A percentile compares a stretch with the other conserved stretches of the same genome.
phyloP scores from a whole-genome alignment of 2,329 filamentous ascomycete species.

The Alternaria rosae region DNA sequence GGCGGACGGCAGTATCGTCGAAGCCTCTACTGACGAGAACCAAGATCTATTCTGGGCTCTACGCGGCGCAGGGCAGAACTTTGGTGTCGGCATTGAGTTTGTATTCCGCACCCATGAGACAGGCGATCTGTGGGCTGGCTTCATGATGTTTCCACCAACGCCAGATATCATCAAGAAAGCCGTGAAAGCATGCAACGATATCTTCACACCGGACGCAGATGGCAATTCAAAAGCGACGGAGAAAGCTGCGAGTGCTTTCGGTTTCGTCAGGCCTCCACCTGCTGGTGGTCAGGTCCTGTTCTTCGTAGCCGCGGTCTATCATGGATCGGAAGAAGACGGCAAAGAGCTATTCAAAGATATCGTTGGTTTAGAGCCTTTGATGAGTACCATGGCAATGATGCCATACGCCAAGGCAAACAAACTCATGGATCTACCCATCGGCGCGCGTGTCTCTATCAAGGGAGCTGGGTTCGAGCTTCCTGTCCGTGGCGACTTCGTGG shows the following conservation, averaged over 20 bases:
- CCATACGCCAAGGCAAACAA: constrained; percentile 9
- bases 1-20: constrained; percentile 54
- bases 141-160: constrained; percentile 12
- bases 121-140: constrained; percentile 18
- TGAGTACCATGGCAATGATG: constrained; percentile 13
- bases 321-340: constrained; percentile 9
- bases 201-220: constrained; percentile 5
- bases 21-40: constrained; percentile 38
- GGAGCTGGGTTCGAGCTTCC: constrained; percentile 13
- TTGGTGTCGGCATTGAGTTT: constrained; percentile 60
- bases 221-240: constrained; percentile 8
- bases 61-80: constrained; percentile 65
- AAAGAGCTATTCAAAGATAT: constrained; percentile 10
- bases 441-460: constrained; percentile 8
- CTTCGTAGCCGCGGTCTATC: not conserved
- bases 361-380: constrained; percentile 1
- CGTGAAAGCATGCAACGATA: constrained; percentile 5
- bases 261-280: constrained; percentile 10
- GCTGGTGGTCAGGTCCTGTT: constrained; percentile 9
- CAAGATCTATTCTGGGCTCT: constrained; percentile 65
- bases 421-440: constrained; percentile 3
- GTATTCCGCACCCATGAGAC: constrained; percentile 49
- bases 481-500: constrained; percentile 8
- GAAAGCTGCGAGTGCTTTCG: constrained; percentile 7
- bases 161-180: constrained; percentile 8